phyloP scores from a whole-genome alignment of 1,284 basidiomycete species.

The Puccinia novopanici region DNA sequence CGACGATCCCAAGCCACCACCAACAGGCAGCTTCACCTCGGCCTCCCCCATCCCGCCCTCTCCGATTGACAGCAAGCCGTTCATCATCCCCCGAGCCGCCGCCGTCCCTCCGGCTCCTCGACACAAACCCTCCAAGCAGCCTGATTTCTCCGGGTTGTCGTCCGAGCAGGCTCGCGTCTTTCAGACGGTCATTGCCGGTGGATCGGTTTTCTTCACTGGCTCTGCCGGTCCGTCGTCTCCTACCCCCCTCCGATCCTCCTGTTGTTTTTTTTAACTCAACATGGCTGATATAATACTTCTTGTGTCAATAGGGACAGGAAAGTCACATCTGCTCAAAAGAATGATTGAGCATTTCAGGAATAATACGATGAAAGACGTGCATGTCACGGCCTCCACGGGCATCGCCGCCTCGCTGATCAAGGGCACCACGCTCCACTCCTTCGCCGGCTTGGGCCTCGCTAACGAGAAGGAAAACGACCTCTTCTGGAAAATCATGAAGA shows the following conservation, averaged over 20 bases:
- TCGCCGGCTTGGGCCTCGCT: conserved; percentile 83
- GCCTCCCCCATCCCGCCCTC: not conserved
- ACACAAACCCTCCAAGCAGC: not conserved
- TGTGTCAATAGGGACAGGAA: conserved; percentile 74
- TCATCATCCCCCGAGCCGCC: not conserved
- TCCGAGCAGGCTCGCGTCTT: conserved; percentile 57
- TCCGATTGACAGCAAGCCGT: not conserved
- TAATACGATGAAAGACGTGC: conserved; percentile 66
- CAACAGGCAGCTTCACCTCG: no score
- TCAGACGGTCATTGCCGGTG: conserved; percentile 55
- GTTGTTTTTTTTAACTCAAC: not conserved
- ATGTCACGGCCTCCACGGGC: conserved; percentile 84
- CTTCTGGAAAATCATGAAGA: conserved; percentile 68
- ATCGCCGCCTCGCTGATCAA: conserved; percentile 94
- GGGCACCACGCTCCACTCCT: conserved; percentile 89
- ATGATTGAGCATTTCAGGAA: conserved; percentile 70
- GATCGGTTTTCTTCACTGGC: conserved; percentile 59
- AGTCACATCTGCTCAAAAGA: conserved; percentile 88
- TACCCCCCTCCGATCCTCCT: not conserved
- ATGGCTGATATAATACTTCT: no score
- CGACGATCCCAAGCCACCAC: no score
- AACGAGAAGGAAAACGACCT: conserved; percentile 64
- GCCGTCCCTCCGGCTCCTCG: not conserved
- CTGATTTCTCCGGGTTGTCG: conserved; percentile 51
- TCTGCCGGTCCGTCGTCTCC: no score